These are phyloP conservation scores for Zoysia japonica DNA, from an alignment of 176 grass and related monocot species.

Conservation along the genomic window DNA sequence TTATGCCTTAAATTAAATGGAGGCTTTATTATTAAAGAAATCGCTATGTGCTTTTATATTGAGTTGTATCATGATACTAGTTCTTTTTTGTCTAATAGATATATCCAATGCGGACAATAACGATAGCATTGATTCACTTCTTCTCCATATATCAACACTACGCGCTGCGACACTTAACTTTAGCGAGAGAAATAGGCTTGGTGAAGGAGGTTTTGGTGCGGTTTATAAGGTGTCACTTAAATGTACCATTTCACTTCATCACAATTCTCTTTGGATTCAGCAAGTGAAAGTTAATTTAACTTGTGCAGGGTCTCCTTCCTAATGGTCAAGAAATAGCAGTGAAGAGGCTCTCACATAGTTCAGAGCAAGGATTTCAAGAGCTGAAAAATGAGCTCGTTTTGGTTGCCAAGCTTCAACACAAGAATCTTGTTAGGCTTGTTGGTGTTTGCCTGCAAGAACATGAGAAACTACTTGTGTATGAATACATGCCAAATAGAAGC, in stretches of 20 bases:
- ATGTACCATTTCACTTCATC: background rate
- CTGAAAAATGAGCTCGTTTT: background rate
- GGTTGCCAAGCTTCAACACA: background rate
- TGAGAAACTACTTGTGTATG: background rate
- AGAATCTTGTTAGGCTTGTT: background rate
- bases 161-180: background rate
- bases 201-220: background rate
- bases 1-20: background rate
- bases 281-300: background rate
- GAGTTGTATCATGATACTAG: background rate
- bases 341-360: background rate
- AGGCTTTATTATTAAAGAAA: too few species aligned
- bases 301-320: background rate
- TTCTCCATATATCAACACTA: background rate
- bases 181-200: background rate
- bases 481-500: slow-evolving; percentile 1
- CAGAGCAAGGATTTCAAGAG: background rate
- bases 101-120: background rate
- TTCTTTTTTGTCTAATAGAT: background rate
- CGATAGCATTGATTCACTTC: background rate
- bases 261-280: background rate
- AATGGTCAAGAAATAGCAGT: background rate
- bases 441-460: background rate
- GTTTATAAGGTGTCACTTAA: background rate
- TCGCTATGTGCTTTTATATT: background rate